Base-by-base conservation (phyloP, 2,329 filamentous ascomycete species). In the Hirsutella thompsonii region DNA sequence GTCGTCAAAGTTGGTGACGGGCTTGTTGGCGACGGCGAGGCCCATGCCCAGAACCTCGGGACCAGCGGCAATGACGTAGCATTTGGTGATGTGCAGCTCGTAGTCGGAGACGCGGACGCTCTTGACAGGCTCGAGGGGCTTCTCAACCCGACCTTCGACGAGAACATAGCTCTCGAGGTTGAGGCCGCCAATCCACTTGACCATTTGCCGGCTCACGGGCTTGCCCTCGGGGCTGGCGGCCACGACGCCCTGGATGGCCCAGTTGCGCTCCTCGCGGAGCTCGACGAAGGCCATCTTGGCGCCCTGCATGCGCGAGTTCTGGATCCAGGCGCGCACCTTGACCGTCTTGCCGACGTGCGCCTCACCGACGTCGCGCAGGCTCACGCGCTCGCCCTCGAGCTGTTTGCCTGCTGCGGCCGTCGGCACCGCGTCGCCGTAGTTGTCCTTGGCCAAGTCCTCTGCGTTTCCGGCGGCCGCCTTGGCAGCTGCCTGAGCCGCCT, bases 261-360 rank as follows among this genome's bases (percentile, higher is more conserved):
- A 81, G 54, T 79, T 74, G 44, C 74, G 69, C 59, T 84, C 79
- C 61, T 87, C 74, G 47, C 86, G 76, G 52, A 96, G 72, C 66
- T 92, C 87, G 53, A 95, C 65, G 66, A 95, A 95, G 34, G 79
- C 83, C 68, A 95, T 82, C 70, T 94, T 95, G 50, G 88, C 87
- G 45, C 83, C 81, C 67, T 96, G 90, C 52, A 83, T 80, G 49
- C 90, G 78, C 26, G 83, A 78, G 67, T 94, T 95, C 60, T 94
- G 85, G 32, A 95, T 74, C 69, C 84, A 86, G 23, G 78, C 86
- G 30, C 87, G 75, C 53, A 95, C 71, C 36, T 78, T 79, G 50
- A 95, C 73, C 23, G 76, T 75, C 65, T 84, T 79, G 52, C 78
- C 82, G 36, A 80, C 63, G 58, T 82, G 66, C 40, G 72, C 66